These are phyloP conservation scores for Sclerotinia borealis DNA, from an alignment of 2,329 filamentous ascomycete species.

Conservation along the genomic window DNA sequence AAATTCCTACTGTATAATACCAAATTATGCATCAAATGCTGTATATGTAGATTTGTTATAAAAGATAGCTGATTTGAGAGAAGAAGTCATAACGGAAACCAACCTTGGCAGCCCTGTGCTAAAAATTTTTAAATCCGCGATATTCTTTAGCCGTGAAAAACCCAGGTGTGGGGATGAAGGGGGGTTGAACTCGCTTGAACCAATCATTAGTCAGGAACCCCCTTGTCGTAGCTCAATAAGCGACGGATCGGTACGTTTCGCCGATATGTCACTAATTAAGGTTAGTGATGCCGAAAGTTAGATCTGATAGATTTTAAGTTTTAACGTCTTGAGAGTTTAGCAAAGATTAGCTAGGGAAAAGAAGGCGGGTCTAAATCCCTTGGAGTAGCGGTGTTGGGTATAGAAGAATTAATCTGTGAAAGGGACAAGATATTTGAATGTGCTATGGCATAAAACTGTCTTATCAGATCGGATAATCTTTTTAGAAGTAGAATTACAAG, in stretches of 20 bases:
- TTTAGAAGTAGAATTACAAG: neutral
- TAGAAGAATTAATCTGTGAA: neutral
- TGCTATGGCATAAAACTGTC: neutral
- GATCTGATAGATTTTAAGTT: neutral
- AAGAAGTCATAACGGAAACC: no score
- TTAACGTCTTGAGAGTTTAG: neutral
- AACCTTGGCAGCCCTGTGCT: neutral
- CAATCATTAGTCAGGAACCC: neutral
- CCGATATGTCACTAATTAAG: neutral
- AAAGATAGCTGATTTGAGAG: neutral
- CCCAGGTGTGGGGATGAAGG: neutral
- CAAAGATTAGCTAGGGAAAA: neutral
- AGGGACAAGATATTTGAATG: neutral
- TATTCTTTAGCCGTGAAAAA: conserved; percentile 9
- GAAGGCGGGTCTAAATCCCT: neutral
- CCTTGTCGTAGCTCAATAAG: neutral
- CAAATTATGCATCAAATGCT: neutral
- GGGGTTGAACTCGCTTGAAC: conserved; percentile 1
- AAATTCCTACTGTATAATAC: neutral
- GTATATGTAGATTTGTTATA: neutral
- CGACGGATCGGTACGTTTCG: neutral
- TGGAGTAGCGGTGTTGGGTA: neutral
- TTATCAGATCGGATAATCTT: neutral
- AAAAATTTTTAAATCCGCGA: neutral
- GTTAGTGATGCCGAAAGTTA: neutral